Evolutionary conservation across 768 basidiomycete species (phyloP).

Genomic region (Amanita polypyramis): DNA sequence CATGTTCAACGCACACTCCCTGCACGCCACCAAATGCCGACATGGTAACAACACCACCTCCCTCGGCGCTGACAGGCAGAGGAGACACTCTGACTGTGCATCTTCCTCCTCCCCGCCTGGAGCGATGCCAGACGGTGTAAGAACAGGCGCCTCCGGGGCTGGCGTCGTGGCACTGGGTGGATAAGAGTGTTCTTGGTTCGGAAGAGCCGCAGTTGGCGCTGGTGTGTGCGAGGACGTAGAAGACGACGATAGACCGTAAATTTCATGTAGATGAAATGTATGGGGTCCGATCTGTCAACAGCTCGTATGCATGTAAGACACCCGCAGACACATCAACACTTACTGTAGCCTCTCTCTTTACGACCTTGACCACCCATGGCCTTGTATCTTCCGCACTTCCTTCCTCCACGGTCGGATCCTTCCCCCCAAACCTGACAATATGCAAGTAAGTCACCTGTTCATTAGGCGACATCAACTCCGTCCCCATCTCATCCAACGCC

Average conservation of each 20-base stretch:
- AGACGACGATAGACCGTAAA: conserved; percentile 76
- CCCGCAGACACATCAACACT: conserved; percentile 12
- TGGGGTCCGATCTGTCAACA: conserved; percentile 72
- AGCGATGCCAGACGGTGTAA: background rate
- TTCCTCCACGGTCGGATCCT: conserved; percentile 19
- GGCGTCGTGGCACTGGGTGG: conserved; percentile 4
- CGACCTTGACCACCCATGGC: conserved; percentile 88
- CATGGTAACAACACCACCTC: conserved; percentile 93
- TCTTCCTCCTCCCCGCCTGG: conserved; percentile 40
- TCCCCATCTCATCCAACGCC: conserved; percentile 70
- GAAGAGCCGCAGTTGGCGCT: conserved; percentile 26
- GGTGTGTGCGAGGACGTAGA: conserved; percentile 38
- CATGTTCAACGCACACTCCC: conserved; percentile 95
- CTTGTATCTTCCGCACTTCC: conserved; percentile 46
- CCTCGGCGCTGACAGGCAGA: conserved; percentile 80
- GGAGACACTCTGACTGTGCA: conserved; percentile 79
- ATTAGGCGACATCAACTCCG: conserved; percentile 58
- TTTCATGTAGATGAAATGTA: conserved; percentile 93
- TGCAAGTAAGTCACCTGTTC: conserved; percentile 87
- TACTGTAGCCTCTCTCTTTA: conserved; percentile 83
- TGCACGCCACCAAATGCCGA: conserved; percentile 89
- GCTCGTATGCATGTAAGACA: background rate
- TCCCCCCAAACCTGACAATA: conserved; percentile 58
- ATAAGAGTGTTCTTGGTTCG: conserved; percentile 9
- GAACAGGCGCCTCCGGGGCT: background rate